These are phyloP conservation scores for Calonectria hawksworthii DNA, from an alignment of 2,329 filamentous ascomycete genomes.

Conservation along the genomic window DNA sequence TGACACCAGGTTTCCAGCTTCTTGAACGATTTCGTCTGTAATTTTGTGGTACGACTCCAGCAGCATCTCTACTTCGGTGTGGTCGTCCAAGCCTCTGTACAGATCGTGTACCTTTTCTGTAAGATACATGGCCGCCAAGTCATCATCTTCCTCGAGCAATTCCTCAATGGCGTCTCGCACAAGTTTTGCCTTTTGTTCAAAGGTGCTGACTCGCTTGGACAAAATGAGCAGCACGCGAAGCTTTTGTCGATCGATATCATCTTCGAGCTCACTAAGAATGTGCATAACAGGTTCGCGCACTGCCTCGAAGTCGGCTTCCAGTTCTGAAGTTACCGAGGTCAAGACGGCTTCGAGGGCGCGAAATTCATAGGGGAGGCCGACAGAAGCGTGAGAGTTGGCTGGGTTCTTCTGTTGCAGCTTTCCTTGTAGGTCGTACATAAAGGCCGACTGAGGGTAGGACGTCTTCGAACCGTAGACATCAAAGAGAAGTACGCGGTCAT, in stretches of 20 bases:
- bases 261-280: constrained; percentile 90
- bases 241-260: constrained; percentile 96
- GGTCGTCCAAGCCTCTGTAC: constrained; percentile 83
- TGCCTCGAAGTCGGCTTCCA: constrained; percentile 95
- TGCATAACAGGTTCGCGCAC: constrained; percentile 93
- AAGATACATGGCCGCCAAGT: constrained; percentile 94
- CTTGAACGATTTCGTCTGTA: constrained; percentile 97
- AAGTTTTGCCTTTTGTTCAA: constrained; percentile 95
- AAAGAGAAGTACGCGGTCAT: constrained; percentile 94
- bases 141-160: constrained; percentile 94
- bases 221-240: constrained; percentile 91
- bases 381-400: constrained; percentile 63
- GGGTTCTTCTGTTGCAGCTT: constrained; percentile 86
- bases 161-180: constrained; percentile 97
- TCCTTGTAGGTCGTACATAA: constrained; percentile 97
- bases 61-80: constrained; percentile 97
- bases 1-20: constrained; percentile 91
- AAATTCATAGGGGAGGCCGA: constrained; percentile 91
- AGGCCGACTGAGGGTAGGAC: constrained; percentile 94
- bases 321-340: constrained; percentile 90
- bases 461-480: constrained; percentile 96
- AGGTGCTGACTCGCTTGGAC: constrained; percentile 95
- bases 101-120: constrained; percentile 87
- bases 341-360: constrained; percentile 95
- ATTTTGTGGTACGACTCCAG: constrained; percentile 98